Evolutionary conservation across 257 asterid genomes (phyloP).

Genomic region (Nicotiana paniculata): DNA sequence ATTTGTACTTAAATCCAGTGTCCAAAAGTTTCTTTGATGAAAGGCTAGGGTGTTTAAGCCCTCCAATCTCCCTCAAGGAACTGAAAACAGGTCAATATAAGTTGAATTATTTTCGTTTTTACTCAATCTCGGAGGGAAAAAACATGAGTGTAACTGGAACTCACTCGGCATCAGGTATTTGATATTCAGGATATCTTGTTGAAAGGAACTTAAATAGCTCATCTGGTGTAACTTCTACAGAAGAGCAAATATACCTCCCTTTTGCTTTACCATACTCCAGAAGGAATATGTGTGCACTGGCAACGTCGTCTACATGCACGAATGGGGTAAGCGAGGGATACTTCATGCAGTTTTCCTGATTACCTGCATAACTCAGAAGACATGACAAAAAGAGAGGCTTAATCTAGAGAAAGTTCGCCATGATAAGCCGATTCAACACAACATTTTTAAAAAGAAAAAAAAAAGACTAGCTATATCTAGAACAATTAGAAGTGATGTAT

Average conservation of each 20-base stretch:
- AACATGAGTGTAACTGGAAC: not conserved
- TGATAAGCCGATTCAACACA: not conserved
- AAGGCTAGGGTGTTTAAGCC: slow-evolving; percentile 27
- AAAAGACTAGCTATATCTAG: not conserved
- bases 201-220: slow-evolving; percentile 29
- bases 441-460: not conserved
- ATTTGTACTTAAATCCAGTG: slow-evolving; percentile 40
- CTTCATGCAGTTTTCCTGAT: slow-evolving; percentile 7
- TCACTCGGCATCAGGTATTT: slow-evolving; percentile 20
- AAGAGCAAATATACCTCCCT: slow-evolving; percentile 48
- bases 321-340: slow-evolving; percentile 1
- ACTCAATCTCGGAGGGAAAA: not conserved
- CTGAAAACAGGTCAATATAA: not conserved
- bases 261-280: slow-evolving; percentile 28
- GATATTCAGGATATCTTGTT: slow-evolving; percentile 23
- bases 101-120: not conserved
- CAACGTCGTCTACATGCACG: slow-evolving; percentile 41
- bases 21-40: slow-evolving; percentile 42
- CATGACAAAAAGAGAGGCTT: not conserved
- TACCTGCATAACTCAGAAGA: slow-evolving; percentile 19
- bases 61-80: slow-evolving; percentile 29
- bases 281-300: slow-evolving; percentile 35
- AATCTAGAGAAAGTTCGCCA: not conserved
- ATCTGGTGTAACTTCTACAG: slow-evolving; percentile 25
- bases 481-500: not conserved